phyloP scores from a whole-genome alignment of 2,329 filamentous ascomycete genomes.

The Monilinia fructicola region DNA sequence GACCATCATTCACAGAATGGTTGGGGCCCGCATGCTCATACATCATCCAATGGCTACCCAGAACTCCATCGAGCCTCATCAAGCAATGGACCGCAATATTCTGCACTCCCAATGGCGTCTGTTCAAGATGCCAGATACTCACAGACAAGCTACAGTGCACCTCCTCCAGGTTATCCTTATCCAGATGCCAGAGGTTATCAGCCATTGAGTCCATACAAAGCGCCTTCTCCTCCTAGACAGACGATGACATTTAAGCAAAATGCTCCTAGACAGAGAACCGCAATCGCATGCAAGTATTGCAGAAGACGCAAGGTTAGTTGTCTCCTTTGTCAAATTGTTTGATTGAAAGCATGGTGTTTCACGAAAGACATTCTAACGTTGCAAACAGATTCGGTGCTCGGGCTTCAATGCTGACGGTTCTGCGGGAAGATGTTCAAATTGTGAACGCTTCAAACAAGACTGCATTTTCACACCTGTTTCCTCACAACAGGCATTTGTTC shows the following conservation, averaged over 20 bases:
- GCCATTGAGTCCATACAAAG: neutral
- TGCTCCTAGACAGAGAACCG: conserved; percentile 59
- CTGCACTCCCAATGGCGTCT: neutral
- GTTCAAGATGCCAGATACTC: neutral
- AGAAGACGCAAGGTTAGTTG: conserved; percentile 55
- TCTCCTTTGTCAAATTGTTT: too few relatives aligned
- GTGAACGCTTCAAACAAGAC: conserved; percentile 71
- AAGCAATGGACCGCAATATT: neutral
- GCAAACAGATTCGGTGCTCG: conserved; percentile 67
- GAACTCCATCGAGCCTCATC: neutral
- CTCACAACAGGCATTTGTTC: conserved; percentile 72
- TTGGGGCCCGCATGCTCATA: neutral
- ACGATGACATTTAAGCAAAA: conserved; percentile 44
- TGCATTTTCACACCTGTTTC: conserved; percentile 77
- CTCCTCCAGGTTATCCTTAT: neutral
- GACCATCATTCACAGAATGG: neutral
- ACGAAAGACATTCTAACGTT: conserved; percentile 26
- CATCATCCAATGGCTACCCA: neutral
- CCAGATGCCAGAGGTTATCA: conserved; percentile 33
- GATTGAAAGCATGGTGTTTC: neutral
- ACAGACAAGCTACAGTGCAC: neutral
- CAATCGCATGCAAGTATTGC: conserved; percentile 61
- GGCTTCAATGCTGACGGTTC: conserved; percentile 67
- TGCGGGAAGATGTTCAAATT: conserved; percentile 72
- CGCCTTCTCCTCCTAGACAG: neutral